Percentiles rank a stretch among this genome's conserved stretches.
phyloP scores from a whole-genome alignment of 768 basidiomycete genomes.

The Leccinellum albellum region DNA sequence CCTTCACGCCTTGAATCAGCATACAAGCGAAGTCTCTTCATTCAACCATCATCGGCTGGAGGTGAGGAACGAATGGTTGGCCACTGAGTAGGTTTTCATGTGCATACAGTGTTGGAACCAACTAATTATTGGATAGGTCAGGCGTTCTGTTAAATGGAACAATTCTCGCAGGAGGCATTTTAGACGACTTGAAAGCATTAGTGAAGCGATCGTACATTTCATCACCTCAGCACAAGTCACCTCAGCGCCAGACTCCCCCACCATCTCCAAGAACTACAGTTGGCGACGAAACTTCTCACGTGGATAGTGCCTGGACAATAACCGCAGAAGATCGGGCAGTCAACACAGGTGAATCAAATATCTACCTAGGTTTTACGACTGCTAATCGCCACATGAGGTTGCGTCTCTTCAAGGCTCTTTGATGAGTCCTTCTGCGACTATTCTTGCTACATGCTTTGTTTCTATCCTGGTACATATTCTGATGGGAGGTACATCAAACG shows the following conservation, averaged over 20 bases:
- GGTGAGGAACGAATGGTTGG: background rate
- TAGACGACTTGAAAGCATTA: background rate
- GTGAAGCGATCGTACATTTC: background rate
- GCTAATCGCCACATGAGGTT: background rate
- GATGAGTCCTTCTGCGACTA: background rate
- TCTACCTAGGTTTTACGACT: background rate
- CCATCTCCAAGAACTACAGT: background rate
- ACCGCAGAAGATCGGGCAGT: background rate
- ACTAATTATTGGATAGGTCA: background rate
- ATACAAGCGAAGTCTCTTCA: background rate
- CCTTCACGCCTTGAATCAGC: background rate
- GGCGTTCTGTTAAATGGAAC: background rate
- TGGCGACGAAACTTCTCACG: background rate
- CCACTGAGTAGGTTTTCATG: background rate
- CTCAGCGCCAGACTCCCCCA: background rate
- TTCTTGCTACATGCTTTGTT: background rate
- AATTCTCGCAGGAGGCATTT: background rate
- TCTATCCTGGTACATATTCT: background rate
- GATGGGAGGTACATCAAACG: background rate
- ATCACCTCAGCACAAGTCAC: background rate
- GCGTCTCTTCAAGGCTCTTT: background rate
- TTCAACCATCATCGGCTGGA: background rate
- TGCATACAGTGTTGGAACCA: background rate
- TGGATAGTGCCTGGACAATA: background rate
- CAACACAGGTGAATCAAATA: background rate